Conservation (phyloP, 768 basidiomycete species). For the Amanita pallidorosea region DNA sequence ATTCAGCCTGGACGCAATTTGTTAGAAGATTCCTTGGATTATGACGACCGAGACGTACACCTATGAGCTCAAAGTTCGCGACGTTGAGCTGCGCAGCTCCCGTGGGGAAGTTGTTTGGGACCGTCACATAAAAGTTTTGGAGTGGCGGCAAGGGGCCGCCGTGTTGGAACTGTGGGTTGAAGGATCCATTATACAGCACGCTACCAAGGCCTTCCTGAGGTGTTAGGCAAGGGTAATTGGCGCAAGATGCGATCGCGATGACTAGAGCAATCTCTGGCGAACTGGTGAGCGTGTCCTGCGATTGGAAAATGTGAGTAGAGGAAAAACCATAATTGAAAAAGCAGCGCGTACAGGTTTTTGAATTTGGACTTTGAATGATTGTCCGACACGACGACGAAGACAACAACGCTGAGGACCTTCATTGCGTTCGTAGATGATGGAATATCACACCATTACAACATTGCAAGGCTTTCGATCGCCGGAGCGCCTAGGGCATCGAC, state of each 20-base stretch:
- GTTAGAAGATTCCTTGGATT: neutral
- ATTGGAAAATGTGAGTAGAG: neutral
- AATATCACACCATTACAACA: no score
- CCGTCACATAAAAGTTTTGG: slow-evolving; percentile 32
- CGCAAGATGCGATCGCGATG: slow-evolving; percentile 30
- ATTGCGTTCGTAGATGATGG: slow-evolving; percentile 11
- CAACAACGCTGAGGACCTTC: slow-evolving; percentile 7
- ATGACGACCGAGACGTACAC: slow-evolving; percentile 21
- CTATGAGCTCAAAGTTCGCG: slow-evolving; percentile 25
- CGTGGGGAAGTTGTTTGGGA: slow-evolving; percentile 18
- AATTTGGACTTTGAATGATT: slow-evolving; percentile 22
- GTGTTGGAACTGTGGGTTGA: slow-evolving; percentile 20
- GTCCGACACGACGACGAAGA: slow-evolving; percentile 15
- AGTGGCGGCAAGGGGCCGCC: slow-evolving; percentile 21
- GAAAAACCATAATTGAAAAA: neutral
- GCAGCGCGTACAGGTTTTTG: slow-evolving; percentile 22
- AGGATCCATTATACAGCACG: slow-evolving; percentile 37
- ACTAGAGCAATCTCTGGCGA: slow-evolving; percentile 35
- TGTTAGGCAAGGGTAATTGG: slow-evolving; percentile 12
- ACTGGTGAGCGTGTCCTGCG: slow-evolving; percentile 25
- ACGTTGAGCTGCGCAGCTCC: slow-evolving; percentile 27
- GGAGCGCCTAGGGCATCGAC: no score
- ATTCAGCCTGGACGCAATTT: neutral
- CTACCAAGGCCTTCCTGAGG: slow-evolving; percentile 22
- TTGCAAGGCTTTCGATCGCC: no score